Conservation (phyloP, 495 filamentous ascomycete species). For the Cenococcum geophilum region DNA sequence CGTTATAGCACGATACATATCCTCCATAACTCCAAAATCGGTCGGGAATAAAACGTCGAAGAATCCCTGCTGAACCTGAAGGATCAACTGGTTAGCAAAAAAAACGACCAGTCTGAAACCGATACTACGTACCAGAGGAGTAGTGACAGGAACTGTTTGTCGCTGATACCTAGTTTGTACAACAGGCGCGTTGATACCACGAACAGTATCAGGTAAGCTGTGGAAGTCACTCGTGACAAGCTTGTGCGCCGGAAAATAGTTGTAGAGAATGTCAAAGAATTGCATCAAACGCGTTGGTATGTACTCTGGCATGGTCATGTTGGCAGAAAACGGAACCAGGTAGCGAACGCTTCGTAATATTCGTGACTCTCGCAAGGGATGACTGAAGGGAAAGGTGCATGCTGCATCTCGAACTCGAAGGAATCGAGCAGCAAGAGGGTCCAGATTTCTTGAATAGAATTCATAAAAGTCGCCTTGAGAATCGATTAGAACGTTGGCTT, state of each 20-base stretch:
- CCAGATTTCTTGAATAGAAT: conserved; percentile 73
- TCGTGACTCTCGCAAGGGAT: conserved; percentile 50
- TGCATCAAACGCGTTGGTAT: conserved; percentile 91
- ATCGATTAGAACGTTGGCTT: conserved; percentile 83
- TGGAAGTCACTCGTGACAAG: conserved; percentile 90
- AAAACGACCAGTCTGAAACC: neutral
- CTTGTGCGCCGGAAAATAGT: conserved; percentile 81
- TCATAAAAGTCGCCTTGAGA: conserved; percentile 84
- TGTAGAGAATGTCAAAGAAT: conserved; percentile 85
- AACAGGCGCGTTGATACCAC: conserved; percentile 83
- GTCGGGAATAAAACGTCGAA: conserved; percentile 99
- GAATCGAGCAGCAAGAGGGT: conserved; percentile 78
- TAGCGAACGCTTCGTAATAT: conserved; percentile 53
- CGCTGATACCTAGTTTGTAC: conserved; percentile 90
- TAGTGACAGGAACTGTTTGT: conserved; percentile 78
- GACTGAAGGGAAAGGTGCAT: conserved; percentile 49
- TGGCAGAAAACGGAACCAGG: conserved; percentile 60
- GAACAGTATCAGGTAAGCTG: conserved; percentile 69
- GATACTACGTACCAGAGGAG: conserved; percentile 69
- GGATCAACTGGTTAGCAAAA: neutral
- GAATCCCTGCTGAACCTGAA: conserved; percentile 89
- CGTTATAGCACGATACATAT: conserved; percentile 84
- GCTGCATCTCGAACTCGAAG: conserved; percentile 67
- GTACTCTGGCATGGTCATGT: conserved; percentile 78
- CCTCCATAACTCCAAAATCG: conserved; percentile 80